Evolutionary conservation across 495 filamentous ascomycete species (phyloP).

Genomic region (Aspergillus hancockii): DNA sequence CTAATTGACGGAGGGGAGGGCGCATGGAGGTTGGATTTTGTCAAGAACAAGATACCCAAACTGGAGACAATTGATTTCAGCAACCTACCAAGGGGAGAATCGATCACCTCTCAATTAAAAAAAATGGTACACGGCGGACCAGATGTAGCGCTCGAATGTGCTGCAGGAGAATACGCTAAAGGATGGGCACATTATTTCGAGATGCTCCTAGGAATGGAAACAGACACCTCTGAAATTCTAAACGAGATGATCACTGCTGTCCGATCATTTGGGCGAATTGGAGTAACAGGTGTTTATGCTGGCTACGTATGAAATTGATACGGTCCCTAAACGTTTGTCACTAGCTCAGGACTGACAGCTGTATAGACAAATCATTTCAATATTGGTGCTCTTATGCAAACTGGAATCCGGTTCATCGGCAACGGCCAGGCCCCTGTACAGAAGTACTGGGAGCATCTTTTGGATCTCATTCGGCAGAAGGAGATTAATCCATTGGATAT

Average conservation of each 20-base stretch:
- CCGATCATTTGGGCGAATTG: constrained; percentile 70
- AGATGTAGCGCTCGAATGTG: constrained; percentile 82
- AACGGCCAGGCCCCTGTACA: constrained; percentile 87
- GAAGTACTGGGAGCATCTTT: constrained; percentile 76
- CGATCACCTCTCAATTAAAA: constrained; percentile 70
- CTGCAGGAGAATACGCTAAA: constrained; percentile 83
- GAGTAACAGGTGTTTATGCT: constrained; percentile 80
- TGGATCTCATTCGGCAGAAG: constrained; percentile 66
- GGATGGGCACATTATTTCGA: constrained; percentile 80
- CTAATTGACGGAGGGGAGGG: constrained; percentile 71
- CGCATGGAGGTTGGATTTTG: constrained; percentile 65
- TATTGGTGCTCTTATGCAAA: constrained; percentile 84
- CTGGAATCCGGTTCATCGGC: constrained; percentile 77
- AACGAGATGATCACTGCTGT: constrained; percentile 87
- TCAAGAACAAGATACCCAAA: constrained; percentile 63
- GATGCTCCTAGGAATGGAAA: constrained; percentile 71
- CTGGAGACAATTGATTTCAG: constrained; percentile 62
- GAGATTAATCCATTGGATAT: constrained; percentile 78
- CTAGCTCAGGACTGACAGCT: not conserved
- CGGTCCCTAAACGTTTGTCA: not conserved
- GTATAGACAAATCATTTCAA: constrained; percentile 78
- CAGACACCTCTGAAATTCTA: constrained; percentile 81
- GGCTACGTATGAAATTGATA: constrained; percentile 65
- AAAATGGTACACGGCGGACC: constrained; percentile 70
- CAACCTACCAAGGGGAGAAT: constrained; percentile 51